Evolutionary conservation across 305 asterid species (phyloP).

Genomic region (Fraxinus angustifolia): DNA sequence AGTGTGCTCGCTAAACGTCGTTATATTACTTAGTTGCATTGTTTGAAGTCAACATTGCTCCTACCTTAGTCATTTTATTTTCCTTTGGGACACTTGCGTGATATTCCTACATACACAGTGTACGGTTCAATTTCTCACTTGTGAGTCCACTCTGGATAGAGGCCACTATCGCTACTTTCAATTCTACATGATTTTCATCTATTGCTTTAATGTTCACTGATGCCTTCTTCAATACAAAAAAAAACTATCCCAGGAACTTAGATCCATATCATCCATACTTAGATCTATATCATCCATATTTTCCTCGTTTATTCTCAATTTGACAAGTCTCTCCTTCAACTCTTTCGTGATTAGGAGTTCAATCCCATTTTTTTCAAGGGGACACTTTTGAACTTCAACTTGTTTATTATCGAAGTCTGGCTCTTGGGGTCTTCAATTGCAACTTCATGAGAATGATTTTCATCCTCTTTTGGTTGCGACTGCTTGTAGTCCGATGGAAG

Average conservation of each 20-base stretch:
- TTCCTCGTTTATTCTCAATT: background rate
- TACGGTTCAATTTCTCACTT: background rate
- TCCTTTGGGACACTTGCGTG: background rate
- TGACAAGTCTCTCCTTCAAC: background rate
- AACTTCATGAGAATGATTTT: too few species aligned
- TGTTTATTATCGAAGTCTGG: background rate
- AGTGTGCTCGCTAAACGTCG: background rate
- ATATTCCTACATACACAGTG: background rate
- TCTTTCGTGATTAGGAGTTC: background rate
- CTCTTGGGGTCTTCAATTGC: background rate
- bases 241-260: background rate
- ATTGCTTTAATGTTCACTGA: background rate
- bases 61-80: background rate
- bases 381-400: background rate
- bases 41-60: background rate
- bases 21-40: background rate
- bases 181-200: background rate
- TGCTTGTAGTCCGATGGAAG: too few species aligned
- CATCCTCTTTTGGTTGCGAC: too few species aligned
- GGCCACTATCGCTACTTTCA: background rate
- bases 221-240: background rate
- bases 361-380: background rate
- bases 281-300: background rate
- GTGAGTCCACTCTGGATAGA: background rate
- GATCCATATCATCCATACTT: background rate